Evolutionary conservation across 1,284 basidiomycete genomes (phyloP), one percentile per base, ranked within the genome.

Genomic region (Inonotus hispidus): DNA sequence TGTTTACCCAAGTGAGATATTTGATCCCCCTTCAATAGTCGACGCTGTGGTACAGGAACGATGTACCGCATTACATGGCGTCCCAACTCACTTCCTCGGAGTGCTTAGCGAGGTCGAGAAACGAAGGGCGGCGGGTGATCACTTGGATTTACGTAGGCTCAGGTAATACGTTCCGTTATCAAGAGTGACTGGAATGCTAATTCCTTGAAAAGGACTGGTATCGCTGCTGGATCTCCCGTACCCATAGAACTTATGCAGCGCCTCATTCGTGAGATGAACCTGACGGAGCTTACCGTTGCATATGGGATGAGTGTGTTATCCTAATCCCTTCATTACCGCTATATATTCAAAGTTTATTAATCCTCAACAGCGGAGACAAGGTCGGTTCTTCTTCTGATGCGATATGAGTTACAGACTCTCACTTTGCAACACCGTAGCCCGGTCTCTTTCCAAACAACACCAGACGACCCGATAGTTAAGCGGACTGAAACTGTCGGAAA

Each of bases 1-100:
- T 49, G 87, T 93, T 5, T 93, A 93, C 68, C 80, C 90, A 0
- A 84, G 88, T 0, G 81, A 84, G 53, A 75, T 78, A 0, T 93
- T 82, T 68, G 74, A 89, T 66, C 83, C 91, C 0, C 71, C 73
- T 41, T 75, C 83, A 10, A 83, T 88, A 60, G 82, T 91, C 45
- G 81, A 90, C 60, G 81, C 90, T 0, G 73, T 92, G 14, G 71
- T 79, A 6, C 75, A 79, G 37, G 89, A 92, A 66, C 75, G 75
- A 59, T 92, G 89, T 62, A 92, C 90, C 0, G 88, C 87, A 0
- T 73, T 93, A 56, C 90, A 93, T 67, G 92, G 91, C 7, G 92
- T 93, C 1, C 91, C 92, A 0, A 92, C 91, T 0, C 91, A 93
- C 69, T 93, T 93, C 71, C 76, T 91, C 3, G 89, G 85, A 3